A percentile compares a stretch with the other conserved stretches of the same genome.
Evolutionary conservation across 805 yeast genomes (phyloP).

Genomic region (Cyberlindnera mrakii): DNA sequence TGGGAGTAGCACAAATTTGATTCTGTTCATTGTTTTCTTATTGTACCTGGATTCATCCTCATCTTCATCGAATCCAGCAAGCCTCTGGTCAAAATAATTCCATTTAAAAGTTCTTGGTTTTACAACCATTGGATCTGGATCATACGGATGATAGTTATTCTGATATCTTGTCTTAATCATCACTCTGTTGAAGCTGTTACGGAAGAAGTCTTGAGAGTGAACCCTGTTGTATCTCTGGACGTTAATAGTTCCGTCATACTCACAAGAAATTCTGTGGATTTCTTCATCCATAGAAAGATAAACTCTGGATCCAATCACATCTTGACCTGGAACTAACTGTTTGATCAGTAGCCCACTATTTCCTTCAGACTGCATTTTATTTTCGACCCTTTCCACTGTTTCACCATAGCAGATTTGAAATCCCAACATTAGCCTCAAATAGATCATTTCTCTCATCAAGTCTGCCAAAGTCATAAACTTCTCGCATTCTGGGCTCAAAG

Average conservation of each 20-base stretch:
- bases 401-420: conserved; percentile 85
- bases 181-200: conserved; percentile 39
- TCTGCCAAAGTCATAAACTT: conserved; percentile 47
- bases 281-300: conserved; percentile 77
- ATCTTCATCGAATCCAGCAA: conserved; percentile 89
- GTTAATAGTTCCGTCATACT: conserved; percentile 62
- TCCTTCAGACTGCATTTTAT: conserved; percentile 49
- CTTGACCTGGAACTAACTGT: conserved; percentile 39
- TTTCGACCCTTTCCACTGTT: conserved; percentile 59
- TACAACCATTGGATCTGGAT: conserved; percentile 47
- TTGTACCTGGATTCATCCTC: conserved; percentile 54
- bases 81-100: conserved; percentile 84
- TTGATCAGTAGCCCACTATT: conserved; percentile 49
- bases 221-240: conserved; percentile 66
- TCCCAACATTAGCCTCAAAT: conserved; percentile 75
- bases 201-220: conserved; percentile 25
- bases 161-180: conserved; percentile 77
- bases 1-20: conserved; percentile 84
- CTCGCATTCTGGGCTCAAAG: conserved; percentile 54
- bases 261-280: conserved; percentile 77
- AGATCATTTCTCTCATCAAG: conserved; percentile 81
- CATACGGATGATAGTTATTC: conserved; percentile 51
- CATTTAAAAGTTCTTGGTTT: conserved; percentile 63
- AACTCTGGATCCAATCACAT: conserved; percentile 53
- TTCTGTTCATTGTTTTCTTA: conserved; percentile 45